These are phyloP conservation scores for Castanea sativa DNA, from an alignment of 306 rosid species.

Conservation along the genomic window DNA sequence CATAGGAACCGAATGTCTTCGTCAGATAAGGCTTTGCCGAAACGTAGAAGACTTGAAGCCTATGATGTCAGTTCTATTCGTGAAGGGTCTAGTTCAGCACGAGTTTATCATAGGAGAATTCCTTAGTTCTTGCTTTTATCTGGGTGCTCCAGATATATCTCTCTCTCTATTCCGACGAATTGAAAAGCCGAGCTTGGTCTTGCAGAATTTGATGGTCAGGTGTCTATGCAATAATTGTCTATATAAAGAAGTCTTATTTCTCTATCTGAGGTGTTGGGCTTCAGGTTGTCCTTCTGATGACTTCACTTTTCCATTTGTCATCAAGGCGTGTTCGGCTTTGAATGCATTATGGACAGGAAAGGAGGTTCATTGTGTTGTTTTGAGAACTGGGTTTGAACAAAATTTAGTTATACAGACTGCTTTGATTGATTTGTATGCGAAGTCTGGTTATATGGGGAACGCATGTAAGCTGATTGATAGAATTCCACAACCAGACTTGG, in stretches of 20 bases:
- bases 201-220: conserved; percentile 31
- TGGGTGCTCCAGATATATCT: conserved; percentile 33
- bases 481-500: conserved; percentile 36
- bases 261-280: conserved; percentile 11
- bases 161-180: conserved; percentile 18
- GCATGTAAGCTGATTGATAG: conserved; percentile 30
- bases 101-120: conserved; percentile 8
- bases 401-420: conserved; percentile 31
- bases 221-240: conserved; percentile 23
- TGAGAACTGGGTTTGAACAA: conserved; percentile 28
- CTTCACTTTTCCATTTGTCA: conserved; percentile 31
- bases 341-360: conserved; percentile 13
- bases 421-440: conserved; percentile 27
- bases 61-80: conserved; percentile 17
- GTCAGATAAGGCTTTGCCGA: conserved; percentile 24
- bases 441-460: conserved; percentile 12
- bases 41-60: conserved; percentile 7
- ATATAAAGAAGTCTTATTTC: conserved; percentile 19
- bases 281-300: conserved; percentile 30
- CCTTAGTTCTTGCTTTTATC: conserved; percentile 19
- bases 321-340: conserved; percentile 38
- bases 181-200: conserved; percentile 21
- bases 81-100: conserved; percentile 18
- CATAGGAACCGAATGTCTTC: conserved; percentile 6
- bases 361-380: conserved; percentile 26